These are phyloP conservation scores for Boletus reticuloceps DNA, from an alignment of 768 basidiomycete genomes.

Conservation along the genomic window DNA sequence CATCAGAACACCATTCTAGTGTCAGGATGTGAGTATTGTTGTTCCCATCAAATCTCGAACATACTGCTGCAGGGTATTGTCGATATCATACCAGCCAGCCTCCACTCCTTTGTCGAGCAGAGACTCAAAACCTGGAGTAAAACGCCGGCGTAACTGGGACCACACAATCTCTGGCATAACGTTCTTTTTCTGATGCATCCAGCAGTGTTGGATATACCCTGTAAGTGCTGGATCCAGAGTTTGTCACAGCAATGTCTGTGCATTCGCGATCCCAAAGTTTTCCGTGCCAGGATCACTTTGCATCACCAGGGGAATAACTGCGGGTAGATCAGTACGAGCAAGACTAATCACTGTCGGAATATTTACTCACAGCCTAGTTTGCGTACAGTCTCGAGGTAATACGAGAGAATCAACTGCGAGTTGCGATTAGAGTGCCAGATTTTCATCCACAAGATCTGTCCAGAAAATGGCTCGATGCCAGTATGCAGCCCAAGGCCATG, in stretches of 20 bases:
- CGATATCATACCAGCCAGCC: too few species aligned
- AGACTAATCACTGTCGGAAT: neutral
- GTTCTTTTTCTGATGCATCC: neutral
- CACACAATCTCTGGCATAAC: neutral
- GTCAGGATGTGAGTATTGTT: too few species aligned
- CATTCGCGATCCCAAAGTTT: neutral
- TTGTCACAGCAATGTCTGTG: neutral
- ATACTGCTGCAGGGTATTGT: too few species aligned
- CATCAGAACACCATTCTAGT: too few species aligned
- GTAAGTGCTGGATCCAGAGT: neutral
- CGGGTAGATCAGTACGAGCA: neutral
- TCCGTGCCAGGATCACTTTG: neutral
- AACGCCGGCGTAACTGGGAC: neutral
- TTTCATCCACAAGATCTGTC: neutral
- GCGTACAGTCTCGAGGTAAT: neutral
- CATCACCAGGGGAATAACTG: neutral
- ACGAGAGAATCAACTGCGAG: neutral
- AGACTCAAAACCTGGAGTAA: neutral
- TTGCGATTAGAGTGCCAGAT: neutral
- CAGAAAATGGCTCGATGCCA: neutral
- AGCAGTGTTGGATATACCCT: neutral
- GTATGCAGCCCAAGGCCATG: neutral
- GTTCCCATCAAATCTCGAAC: too few species aligned
- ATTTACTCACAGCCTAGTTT: neutral
- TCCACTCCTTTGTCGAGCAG: too few species aligned